Percentiles rank a stretch among this genome's conserved stretches.
Conservation (phyloP, 202 grass and related monocot genomes). For the Panicum virgatum region DNA sequence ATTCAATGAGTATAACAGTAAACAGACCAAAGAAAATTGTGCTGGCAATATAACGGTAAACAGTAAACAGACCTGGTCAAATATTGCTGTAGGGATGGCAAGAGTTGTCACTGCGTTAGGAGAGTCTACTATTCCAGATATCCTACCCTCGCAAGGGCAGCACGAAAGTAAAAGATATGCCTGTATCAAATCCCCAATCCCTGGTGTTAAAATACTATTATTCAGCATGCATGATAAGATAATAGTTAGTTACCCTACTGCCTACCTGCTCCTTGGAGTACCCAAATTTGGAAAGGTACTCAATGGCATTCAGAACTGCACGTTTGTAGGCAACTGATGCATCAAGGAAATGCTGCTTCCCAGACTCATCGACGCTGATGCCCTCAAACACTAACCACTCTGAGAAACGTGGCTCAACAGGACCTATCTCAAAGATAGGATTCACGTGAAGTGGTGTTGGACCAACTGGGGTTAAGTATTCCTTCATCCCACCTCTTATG, state of each 20-base stretch:
- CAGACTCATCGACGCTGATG: constrained; percentile 89
- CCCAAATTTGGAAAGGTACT: constrained; percentile 82
- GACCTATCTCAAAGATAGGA: constrained; percentile 94
- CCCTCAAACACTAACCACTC: constrained; percentile 94
- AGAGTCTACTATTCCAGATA: constrained; percentile 89
- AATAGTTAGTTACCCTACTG: background rate
- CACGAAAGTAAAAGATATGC: constrained; percentile 86
- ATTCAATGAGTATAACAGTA: constrained; percentile 5
- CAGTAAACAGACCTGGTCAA: constrained; percentile 93
- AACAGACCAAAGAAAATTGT: background rate
- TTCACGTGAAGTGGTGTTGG: constrained; percentile 82
- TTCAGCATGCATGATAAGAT: constrained; percentile 5
- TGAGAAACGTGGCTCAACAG: constrained; percentile 82
- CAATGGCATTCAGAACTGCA: constrained; percentile 87
- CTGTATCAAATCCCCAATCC: constrained; percentile 39
- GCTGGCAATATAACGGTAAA: too few species aligned
- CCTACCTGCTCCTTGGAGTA: constrained; percentile 95
- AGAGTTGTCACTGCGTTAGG: constrained; percentile 84
- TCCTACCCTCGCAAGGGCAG: constrained; percentile 90
- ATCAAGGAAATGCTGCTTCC: constrained; percentile 89
- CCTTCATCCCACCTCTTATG: constrained; percentile 86
- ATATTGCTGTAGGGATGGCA: constrained; percentile 89
- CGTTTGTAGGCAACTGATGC: constrained; percentile 80
- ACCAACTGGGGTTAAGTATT: constrained; percentile 89
- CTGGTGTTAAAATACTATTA: constrained; percentile 13